Conservation (phyloP, 2,329 filamentous ascomycete genomes). For the Phyllosticta citribraziliensis region DNA sequence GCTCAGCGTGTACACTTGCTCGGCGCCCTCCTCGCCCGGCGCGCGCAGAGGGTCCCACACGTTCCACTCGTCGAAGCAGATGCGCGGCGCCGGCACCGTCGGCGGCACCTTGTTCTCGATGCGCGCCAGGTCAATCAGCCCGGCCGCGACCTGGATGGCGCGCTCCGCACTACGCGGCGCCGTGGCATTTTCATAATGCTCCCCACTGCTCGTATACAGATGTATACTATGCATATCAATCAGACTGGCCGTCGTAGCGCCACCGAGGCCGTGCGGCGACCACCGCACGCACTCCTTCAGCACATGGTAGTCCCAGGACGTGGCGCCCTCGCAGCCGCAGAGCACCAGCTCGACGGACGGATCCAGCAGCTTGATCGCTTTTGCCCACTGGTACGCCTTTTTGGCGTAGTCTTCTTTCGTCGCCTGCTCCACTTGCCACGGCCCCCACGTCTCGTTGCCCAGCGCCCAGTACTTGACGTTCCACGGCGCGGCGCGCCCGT, state of each 20-base stretch:
- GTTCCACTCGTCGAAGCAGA: conserved; percentile 82
- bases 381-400: conserved; percentile 61
- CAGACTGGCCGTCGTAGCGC: conserved; percentile 37
- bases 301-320: conserved; percentile 63
- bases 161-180: conserved; percentile 62
- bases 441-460: conserved; percentile 63
- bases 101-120: conserved; percentile 56
- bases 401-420: conserved; percentile 61
- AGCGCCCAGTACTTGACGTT: conserved; percentile 80
- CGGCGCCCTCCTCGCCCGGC: conserved; percentile 60
- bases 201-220: conserved; percentile 57
- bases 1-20: conserved; percentile 64
- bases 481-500: conserved; percentile 69
- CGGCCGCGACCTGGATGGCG: conserved; percentile 59
- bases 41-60: conserved; percentile 68
- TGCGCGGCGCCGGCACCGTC: conserved; percentile 52
- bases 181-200: conserved; percentile 28
- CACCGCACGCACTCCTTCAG: conserved; percentile 56
- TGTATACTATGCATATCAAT: conserved; percentile 79
- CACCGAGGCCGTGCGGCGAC: conserved; percentile 40
- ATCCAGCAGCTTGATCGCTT: conserved; percentile 62
- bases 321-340: conserved; percentile 61
- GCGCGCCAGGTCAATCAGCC: conserved; percentile 62
- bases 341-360: conserved; percentile 60
- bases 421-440: conserved; percentile 59